Conservation (phyloP, 2,329 filamentous ascomycete genomes). For the Sporothrix inflata region DNA sequence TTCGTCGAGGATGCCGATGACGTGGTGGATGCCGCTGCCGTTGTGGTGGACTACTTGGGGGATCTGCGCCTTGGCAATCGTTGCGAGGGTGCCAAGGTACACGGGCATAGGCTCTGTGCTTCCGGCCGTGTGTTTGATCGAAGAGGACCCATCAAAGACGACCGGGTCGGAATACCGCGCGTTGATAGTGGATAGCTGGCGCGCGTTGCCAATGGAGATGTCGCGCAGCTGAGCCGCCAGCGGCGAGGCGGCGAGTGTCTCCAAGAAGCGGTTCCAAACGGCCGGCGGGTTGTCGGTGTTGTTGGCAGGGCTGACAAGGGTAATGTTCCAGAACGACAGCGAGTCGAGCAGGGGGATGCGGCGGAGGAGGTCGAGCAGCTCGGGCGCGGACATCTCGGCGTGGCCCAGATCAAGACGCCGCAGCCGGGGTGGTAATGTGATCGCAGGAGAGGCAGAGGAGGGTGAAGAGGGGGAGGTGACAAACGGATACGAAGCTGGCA, state of each 20-base stretch:
- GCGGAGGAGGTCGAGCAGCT: neutral
- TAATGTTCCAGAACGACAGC: neutral
- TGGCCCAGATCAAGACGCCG: conserved; percentile 4
- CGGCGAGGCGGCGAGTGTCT: neutral
- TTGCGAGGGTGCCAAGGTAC: neutral
- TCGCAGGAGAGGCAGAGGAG: neutral
- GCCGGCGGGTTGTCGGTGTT: neutral
- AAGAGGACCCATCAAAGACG: neutral
- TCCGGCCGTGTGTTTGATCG: neutral
- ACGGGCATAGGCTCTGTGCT: neutral
- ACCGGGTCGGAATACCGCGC: neutral
- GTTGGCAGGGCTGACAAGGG: neutral
- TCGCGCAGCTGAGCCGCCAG: neutral
- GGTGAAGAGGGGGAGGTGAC: neutral
- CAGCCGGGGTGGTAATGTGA: neutral
- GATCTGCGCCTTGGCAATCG: neutral
- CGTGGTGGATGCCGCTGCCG: too few species aligned
- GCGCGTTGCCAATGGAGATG: neutral
- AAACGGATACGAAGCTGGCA: neutral
- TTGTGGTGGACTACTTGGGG: too few species aligned
- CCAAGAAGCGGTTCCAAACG: neutral
- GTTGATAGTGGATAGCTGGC: neutral
- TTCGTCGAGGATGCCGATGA: too few species aligned
- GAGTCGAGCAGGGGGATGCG: neutral
- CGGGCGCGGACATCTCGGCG: neutral